Base-by-base conservation (phyloP, 306 rosid genomes). In the Cercis canadensis region DNA sequence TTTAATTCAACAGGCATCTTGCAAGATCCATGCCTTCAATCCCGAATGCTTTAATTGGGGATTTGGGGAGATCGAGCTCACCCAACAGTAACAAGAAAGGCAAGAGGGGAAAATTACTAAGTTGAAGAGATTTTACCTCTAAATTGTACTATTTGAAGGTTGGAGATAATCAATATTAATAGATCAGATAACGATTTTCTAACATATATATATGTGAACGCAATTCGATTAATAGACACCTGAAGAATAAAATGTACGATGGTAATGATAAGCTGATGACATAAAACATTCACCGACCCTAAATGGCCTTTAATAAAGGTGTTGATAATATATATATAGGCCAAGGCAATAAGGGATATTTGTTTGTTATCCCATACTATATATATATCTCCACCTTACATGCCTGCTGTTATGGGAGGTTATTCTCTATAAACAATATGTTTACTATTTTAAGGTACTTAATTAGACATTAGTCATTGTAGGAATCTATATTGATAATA, bases 281-380 rank as follows among this genome's bases (percentile, higher is more conserved):
- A 24, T 1, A 46, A 67, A 66, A 67, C 55, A 33, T 32, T 13
- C 86, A 82, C 86, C 83, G 86, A 82, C 86, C 62, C 63, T 9
- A 14, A 64, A n/a, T n/a, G 8, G 32, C 52, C 29, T 37, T 73
- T 49, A n/a, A n/a, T n/a, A n/a, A n/a, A n/a, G n/a, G n/a, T n/a
- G n/a, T n/a, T n/a, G n/a, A n/a, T n/a, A n/a, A n/a, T n/a, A n/a
- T n/a, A n/a, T n/a, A 29, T 45, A 60, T 59, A 4, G 39, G 39
- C 4, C 43, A 8, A 5, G 8, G 10, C 43, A 37, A 37, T 37
- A 5, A 5, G 6, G 10, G 10, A 8, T 37, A 37, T 37, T 6
- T 0, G 3, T 5, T 37, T 37, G 43, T 37, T 37, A 37, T 37
- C 10, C 29, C 29, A 1, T 37, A 37, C 3, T 37, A 5, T 37